Percentiles rank a stretch among this genome's conserved stretches.
Evolutionary conservation across 306 rosid species (phyloP).

Genomic region (Cicer cuneatum): DNA sequence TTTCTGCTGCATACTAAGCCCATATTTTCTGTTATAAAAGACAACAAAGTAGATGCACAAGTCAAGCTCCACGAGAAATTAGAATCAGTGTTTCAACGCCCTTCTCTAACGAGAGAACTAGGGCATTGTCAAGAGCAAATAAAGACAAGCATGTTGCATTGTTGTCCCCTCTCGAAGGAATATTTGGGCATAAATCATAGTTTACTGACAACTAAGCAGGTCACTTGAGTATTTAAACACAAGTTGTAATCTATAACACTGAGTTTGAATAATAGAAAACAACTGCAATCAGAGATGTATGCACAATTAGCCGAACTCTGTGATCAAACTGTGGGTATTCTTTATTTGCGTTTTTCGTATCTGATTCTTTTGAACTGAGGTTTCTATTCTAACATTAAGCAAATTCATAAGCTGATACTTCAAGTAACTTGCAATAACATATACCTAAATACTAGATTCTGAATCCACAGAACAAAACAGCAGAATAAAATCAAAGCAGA

Average conservation of each 20-base stretch:
- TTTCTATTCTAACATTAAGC: not conserved
- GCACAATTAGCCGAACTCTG: no score
- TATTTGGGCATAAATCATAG: not conserved
- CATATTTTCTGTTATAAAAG: constrained; percentile 71
- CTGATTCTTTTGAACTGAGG: no score
- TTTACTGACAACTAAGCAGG: no score
- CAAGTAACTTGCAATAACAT: constrained; percentile 2
- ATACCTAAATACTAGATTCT: not conserved
- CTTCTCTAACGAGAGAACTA: constrained; percentile 48
- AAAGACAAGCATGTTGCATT: not conserved
- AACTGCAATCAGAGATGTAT: no score
- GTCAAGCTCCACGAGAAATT: constrained; percentile 55
- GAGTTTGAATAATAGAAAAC: no score
- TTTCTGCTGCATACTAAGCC: constrained; percentile 91
- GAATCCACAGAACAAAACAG: constrained; percentile 8
- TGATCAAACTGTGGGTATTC: no score
- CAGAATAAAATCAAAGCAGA: constrained; percentile 5
- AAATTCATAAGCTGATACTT: constrained; percentile 2
- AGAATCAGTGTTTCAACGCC: constrained; percentile 41
- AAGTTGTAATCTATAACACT: no score
- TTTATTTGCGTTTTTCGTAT: no score
- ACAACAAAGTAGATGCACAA: constrained; percentile 70
- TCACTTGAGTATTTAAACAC: no score
- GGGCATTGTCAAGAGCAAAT: constrained; percentile 39
- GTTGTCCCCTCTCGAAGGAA: not conserved